Base-by-base conservation (phyloP, 2,329 filamentous ascomycete species). In the Penicillium capsulatum region DNA sequence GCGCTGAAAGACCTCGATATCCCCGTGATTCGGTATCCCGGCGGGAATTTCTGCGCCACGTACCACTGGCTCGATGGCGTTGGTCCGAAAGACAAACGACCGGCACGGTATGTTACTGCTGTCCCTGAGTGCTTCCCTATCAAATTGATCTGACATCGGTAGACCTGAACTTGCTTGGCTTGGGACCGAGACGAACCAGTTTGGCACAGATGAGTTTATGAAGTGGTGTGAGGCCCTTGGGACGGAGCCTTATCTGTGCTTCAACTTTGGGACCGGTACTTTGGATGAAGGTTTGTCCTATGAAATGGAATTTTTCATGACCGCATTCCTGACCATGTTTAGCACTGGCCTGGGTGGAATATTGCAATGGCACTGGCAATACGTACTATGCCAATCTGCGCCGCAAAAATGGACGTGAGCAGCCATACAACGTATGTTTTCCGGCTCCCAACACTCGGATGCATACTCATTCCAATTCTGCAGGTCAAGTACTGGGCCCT, bases 191-290 rank as follows among this genome's bases (percentile, higher is more conserved):
- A 78, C 74, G 17, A 92, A 92, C 61, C 72, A 83, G 46, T 90
- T 92, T 56, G 86, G 86, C 41, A 92, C 86, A 0, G 85, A 92
- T 61, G 87, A 92, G 69, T 92, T 92, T 65, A 79, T 92, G 75
- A 75, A 81, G 51, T 91, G 85, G 85, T 87, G 86, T 48, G 74
- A 82, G 50, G 70, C 77, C 7, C 77, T 89, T 6, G 79, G 79
- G 16, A 84, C 85, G 0, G 83, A 90, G 69, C 86, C 86, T 3
- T 92, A 89, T 61, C 72, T 92, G 28, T 83, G 79, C 47, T 70
- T 92, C 41, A 92, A 92, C 69, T 83, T 92, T 63, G 86, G 86
- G 40, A 92, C 86, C 2, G 86, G 84, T 45, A 76, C 73, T 13
- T 57, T 76, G 11, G 71, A 74, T 41, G 73, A 76, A 70, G 72